Evolutionary conservation across 2,329 filamentous ascomycete genomes (phyloP), one percentile per base, ranked within the genome.

Genomic region (Neonectria neomacrospora): DNA sequence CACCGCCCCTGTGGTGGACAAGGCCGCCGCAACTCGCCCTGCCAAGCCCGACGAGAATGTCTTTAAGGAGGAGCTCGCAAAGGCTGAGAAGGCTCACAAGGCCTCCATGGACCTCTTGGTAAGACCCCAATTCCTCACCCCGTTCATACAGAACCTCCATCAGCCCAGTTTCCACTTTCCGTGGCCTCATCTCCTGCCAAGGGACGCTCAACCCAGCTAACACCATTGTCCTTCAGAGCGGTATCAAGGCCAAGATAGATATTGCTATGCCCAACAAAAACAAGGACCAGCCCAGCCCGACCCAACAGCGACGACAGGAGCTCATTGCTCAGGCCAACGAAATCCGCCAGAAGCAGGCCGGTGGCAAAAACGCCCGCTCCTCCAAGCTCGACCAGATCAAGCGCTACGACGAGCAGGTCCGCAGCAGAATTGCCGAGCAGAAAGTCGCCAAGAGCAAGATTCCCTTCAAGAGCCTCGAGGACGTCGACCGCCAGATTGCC

Each of bases 321-420:
- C 89, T 98, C 69, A 91, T 93, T 74, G 83, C 88, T 58, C 88
- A 98, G 81, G 87, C 94, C 74, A 91, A 90, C 76, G 87, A 91
- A 71, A 97, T 99, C 80, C 91, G 92, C 67, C 87, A 90, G 79
- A 91, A 96, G 83, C 96, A 98, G 83, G 90, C 90, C 71, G 90
- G 88, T 64, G 92, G 93, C 83, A 99, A 99, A 86, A 87, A 89
- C 63, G 89, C 91, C 57, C 91, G 94, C 59, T 87, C 86, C 72
- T 85, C 86, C 76, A 90, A 94, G 79, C 87, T 93, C 74, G 94
- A 97, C 74, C 93, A 96, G 82, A 92, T 97, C 83, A 97, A 96
- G 87, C 90, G 90, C 71, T 88, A 97, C 64, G 94, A 98, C 73
- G 91, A 94, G 77, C 91, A 94, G 77, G 85, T 99, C 75, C 95